phyloP scores from a whole-genome alignment of 2,329 filamentous ascomycete species.

The Pestalotiopsis sp. region DNA sequence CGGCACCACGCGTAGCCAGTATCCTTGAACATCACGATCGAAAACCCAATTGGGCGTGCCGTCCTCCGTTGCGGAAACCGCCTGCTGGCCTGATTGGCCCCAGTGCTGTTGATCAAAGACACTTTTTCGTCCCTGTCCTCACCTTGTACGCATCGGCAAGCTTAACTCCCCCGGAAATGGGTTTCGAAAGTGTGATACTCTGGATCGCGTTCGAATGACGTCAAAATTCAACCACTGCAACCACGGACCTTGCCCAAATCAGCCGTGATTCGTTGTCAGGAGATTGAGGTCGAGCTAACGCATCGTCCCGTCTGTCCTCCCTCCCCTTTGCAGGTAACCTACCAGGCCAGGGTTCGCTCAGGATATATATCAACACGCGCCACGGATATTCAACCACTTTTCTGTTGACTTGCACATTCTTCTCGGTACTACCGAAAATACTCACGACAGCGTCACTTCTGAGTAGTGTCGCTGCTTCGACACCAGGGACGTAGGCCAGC shows the following conservation, averaged over 20 bases:
- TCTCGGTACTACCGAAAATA: background rate
- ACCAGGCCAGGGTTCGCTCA: background rate
- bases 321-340: background rate
- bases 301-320: background rate
- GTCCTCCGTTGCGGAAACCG: background rate
- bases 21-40: constrained; percentile 8
- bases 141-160: background rate
- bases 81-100: background rate
- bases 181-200: background rate
- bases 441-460: background rate
- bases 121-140: background rate
- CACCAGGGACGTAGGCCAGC: background rate
- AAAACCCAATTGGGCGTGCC: background rate
- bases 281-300: background rate
- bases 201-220: background rate
- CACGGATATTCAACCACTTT: background rate
- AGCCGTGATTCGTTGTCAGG: background rate
- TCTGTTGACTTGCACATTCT: background rate
- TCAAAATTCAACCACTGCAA: background rate
- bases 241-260: background rate
- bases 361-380: background rate
- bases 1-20: constrained; percentile 4
- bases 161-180: background rate
- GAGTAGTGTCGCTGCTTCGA: background rate
- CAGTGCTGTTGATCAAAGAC: background rate